Evolutionary conservation across 2,329 filamentous ascomycete species (phyloP).

Genomic region (Exophiala alcalophila): DNA sequence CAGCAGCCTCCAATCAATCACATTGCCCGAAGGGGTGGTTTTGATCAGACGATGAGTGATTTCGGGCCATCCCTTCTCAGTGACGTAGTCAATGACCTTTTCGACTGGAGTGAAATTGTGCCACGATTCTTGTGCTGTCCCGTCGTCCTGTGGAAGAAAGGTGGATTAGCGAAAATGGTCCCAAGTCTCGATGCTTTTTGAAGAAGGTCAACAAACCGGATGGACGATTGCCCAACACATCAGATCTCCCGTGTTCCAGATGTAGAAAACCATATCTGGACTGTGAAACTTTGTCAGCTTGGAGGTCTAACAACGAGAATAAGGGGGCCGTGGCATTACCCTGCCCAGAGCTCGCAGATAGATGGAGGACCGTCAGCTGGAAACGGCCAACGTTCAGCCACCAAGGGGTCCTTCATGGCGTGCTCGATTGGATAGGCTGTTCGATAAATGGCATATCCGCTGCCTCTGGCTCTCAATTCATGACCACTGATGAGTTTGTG

Average conservation of each 20-base stretch:
- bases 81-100: no score
- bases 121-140: conserved; percentile 48
- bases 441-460: conserved; percentile 31
- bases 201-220: not conserved
- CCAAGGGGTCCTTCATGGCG: not conserved
- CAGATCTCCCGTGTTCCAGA: not conserved
- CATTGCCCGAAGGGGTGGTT: conserved; percentile 14
- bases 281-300: no score
- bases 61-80: conserved; percentile 48
- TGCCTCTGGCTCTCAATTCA: conserved; percentile 34
- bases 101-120: not conserved
- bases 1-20: conserved; percentile 12
- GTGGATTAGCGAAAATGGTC: no score
- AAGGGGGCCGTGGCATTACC: no score
- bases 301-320: no score
- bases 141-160: conserved; percentile 48
- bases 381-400: conserved; percentile 1
- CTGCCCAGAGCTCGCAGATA: no score
- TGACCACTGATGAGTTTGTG: conserved; percentile 18
- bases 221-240: not conserved
- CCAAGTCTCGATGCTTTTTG: no score
- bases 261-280: not conserved
- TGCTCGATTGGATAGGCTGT: conserved; percentile 28
- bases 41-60: conserved; percentile 28
- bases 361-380: no score